These are phyloP conservation scores for Beta macrorhiza DNA, from an alignment of 179 eudicot species.

Conservation along the genomic window DNA sequence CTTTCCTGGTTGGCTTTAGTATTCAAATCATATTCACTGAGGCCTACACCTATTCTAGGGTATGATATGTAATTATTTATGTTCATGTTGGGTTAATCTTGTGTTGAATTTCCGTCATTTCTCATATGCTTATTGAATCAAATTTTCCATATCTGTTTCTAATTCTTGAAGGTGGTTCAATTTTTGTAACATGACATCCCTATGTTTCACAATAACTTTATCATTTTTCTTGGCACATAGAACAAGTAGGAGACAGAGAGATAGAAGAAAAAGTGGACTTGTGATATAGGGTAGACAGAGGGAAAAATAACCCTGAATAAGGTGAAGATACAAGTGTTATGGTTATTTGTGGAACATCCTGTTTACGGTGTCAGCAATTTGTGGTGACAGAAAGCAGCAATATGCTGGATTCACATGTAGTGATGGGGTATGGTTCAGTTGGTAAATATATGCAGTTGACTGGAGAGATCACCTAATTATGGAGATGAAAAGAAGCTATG, in stretches of 20 bases:
- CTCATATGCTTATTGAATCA: background rate
- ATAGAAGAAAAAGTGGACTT: no score
- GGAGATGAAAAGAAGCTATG: no score
- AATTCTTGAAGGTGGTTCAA: no score
- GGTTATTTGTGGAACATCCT: background rate
- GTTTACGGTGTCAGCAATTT: background rate
- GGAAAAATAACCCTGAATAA: no score
- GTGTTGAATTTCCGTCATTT: background rate
- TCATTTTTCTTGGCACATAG: no score
- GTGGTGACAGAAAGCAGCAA: background rate
- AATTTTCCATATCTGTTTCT: background rate
- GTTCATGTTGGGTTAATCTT: background rate
- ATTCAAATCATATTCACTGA: background rate
- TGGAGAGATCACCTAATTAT: no score
- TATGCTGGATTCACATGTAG: background rate
- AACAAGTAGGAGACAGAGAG: no score
- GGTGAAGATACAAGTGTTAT: no score
- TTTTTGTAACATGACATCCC: no score
- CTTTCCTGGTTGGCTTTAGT: background rate
- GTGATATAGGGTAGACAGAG: no score
- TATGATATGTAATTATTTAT: background rate
- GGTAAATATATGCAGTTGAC: background rate
- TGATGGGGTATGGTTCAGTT: background rate
- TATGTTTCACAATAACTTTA: no score
- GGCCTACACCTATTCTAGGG: background rate